Percentiles rank a stretch among this genome's conserved stretches.
Evolutionary conservation across 805 yeast genomes (phyloP).

Genomic region (Wickerhamiella kazuoi): DNA sequence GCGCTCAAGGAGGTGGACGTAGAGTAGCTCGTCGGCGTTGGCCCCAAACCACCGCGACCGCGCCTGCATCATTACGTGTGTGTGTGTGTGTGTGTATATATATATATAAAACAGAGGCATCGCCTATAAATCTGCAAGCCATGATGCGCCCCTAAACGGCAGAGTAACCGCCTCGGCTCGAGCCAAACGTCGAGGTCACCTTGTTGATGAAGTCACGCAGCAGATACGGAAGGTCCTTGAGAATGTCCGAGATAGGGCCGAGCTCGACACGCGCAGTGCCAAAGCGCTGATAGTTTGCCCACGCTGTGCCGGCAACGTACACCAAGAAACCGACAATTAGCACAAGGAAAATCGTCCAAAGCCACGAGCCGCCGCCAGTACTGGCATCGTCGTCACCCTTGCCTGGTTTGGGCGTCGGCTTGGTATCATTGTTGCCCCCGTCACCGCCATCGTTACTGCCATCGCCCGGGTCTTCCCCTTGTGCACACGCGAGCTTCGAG

Average conservation of each 20-base stretch:
- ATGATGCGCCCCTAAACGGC: constrained; percentile 64
- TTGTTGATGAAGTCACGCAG: constrained; percentile 58
- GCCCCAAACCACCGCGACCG: too few relatives aligned
- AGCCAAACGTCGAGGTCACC: constrained; percentile 49
- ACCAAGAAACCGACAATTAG: constrained; percentile 51
- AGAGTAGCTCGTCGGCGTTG: too few relatives aligned
- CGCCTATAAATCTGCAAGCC: too few relatives aligned
- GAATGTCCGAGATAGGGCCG: constrained; percentile 24
- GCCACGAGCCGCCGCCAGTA: constrained; percentile 55
- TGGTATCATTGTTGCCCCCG: constrained; percentile 12
- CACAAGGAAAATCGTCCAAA: constrained; percentile 69
- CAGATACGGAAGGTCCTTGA: constrained; percentile 57
- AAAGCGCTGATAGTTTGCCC: constrained; percentile 57
- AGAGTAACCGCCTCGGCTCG: constrained; percentile 74
- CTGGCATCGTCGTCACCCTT: constrained; percentile 17
- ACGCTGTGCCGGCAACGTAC: constrained; percentile 56
- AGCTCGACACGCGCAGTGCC: constrained; percentile 43
- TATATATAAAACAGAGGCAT: too few relatives aligned
- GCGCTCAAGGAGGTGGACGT: constrained; percentile 32
- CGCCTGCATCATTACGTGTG: too few relatives aligned
- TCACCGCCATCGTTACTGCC: constrained; percentile 12
- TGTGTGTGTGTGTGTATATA: too few relatives aligned
- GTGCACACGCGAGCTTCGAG: constrained; percentile 12
- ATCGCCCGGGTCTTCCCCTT: constrained; percentile 18
- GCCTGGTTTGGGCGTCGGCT: constrained; percentile 17